phyloP scores from a whole-genome alignment of 371 early-diverging fungal genomes.

The Lichtheimia hyalospora region DNA sequence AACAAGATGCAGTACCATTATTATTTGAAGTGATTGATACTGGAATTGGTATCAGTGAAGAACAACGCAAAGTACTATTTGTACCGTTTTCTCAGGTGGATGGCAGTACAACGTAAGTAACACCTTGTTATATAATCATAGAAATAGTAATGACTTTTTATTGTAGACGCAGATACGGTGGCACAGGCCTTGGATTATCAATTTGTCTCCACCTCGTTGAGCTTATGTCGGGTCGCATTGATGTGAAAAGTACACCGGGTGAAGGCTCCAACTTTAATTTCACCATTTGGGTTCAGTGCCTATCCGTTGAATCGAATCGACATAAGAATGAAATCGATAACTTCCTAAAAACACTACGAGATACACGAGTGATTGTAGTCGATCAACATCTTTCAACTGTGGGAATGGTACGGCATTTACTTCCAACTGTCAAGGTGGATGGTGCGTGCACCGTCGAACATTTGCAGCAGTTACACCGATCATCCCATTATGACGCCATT shows the following conservation, averaged over 20 bases:
- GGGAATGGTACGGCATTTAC: slow-evolving; percentile 29
- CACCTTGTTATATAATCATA: no score
- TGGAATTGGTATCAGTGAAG: slow-evolving; percentile 59
- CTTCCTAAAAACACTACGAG: slow-evolving; percentile 17
- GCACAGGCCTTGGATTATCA: slow-evolving; percentile 62
- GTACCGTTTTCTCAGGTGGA: slow-evolving; percentile 62
- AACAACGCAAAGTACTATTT: slow-evolving; percentile 56
- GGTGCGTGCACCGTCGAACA: slow-evolving; percentile 23
- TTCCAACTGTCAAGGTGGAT: slow-evolving; percentile 27
- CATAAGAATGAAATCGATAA: slow-evolving; percentile 11
- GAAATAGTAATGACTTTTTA: not conserved
- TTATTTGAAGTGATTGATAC: slow-evolving; percentile 49
- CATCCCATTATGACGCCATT: slow-evolving; percentile 30
- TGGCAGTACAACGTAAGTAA: slow-evolving; percentile 51
- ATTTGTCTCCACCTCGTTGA: slow-evolving; percentile 57
- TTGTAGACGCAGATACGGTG: slow-evolving; percentile 57
- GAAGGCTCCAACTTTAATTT: slow-evolving; percentile 62
- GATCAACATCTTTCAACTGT: slow-evolving; percentile 29
- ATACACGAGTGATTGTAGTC: slow-evolving; percentile 35
- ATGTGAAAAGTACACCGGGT: slow-evolving; percentile 52
- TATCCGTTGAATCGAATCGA: slow-evolving; percentile 23
- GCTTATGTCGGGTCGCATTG: slow-evolving; percentile 57
- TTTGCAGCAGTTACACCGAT: slow-evolving; percentile 4
- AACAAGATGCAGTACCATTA: slow-evolving; percentile 4
- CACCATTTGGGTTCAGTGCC: slow-evolving; percentile 36